Evolutionary conservation across 2,329 filamentous ascomycete species (phyloP), one percentile per base, ranked within the genome.

Genomic region (Taxawa tesnikishii): DNA sequence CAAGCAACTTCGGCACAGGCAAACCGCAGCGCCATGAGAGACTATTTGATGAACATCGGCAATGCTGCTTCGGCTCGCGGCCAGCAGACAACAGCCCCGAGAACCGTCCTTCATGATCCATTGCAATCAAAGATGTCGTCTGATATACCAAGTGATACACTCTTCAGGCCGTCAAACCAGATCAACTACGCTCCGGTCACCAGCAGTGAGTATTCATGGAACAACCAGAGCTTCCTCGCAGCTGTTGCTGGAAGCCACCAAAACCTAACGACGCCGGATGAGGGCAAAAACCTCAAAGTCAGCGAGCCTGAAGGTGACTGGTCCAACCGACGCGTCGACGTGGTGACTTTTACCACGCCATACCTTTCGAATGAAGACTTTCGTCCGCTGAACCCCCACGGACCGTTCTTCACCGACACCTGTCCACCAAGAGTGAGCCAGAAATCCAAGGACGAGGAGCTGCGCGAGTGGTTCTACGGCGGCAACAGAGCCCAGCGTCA

Each of bases 391-490:
- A 33, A 14, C 50, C 51, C 2, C 36, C 45, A 47, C 5, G 55
- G 54, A 1, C 53, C 56, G 0, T 58, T 56, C 43, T 59, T 58
- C 37, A 42, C 45, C 3, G 48, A 48, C 15, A 43, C 42, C 3
- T 42, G 40, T 5, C 41, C 41, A 8, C 41, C 49, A 5, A 39
- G 46, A 5, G 28, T 43, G 13, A 30, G 15, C 27, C 45, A 38
- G 8, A 41, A 46, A 18, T 41, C 38, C n/a, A 45, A 51, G 12
- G 51, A 55, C 15, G 46, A 56, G 16, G 51, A 56, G 32, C 44
- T 64, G 5, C 32, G 40, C n/a, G 48, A 54, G n/a, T 65, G 60
- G 60, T 63, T 34, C 15, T 25, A 53, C 39, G 41, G 40, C 6
- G 44, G 46, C 25, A 49, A 39, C 24, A 50, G 42, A 9, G 45